Evolutionary conservation across 78 protist genomes (phyloP).

Genomic region (Protostelium mycophagum): DNA sequence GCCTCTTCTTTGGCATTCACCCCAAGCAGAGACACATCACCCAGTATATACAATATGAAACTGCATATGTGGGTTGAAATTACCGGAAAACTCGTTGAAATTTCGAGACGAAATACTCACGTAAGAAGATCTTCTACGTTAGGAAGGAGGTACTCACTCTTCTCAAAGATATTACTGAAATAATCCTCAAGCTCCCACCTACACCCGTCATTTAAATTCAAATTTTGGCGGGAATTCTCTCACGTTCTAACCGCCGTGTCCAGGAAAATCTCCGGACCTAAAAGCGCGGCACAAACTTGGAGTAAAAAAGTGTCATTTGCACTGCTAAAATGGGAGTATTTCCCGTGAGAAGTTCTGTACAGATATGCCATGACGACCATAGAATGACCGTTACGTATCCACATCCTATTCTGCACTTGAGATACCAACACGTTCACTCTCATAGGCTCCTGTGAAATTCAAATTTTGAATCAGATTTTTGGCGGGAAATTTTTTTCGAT

Average conservation of each 20-base stretch:
- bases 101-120: no score
- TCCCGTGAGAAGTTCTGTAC: neutral
- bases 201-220: neutral
- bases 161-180: neutral
- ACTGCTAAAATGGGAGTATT: neutral
- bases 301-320: neutral
- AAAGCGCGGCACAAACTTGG: neutral
- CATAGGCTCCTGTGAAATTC: neutral
- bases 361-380: neutral
- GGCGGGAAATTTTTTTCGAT: neutral
- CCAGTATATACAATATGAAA: neutral
- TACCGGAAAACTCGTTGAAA: no score
- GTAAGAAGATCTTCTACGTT: neutral
- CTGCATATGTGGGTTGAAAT: neutral
- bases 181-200: neutral
- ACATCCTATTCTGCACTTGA: neutral
- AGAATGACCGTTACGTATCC: neutral
- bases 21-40: neutral
- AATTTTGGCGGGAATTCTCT: neutral
- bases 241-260: neutral
- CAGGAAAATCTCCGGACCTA: neutral
- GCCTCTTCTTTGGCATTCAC: neutral
- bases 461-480: no score
- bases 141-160: neutral
- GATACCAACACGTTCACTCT: neutral